Base-by-base conservation (phyloP, 2,329 filamentous ascomycete genomes). In the Apiospora phragmitis region DNA sequence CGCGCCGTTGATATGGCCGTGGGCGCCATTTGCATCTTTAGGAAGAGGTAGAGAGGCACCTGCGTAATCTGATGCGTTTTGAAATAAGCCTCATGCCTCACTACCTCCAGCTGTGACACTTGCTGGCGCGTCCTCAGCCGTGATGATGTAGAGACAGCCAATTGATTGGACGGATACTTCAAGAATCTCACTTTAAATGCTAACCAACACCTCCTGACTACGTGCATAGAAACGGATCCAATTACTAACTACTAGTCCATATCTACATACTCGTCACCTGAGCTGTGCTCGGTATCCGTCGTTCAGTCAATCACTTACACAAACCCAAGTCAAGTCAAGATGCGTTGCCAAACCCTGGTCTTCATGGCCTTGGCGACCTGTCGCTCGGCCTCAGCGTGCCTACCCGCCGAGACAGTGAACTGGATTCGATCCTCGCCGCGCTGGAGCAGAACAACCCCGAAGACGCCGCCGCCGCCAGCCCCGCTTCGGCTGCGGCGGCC, bases 361-460 rank as follows among this genome's bases (percentile, higher is more conserved):
- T 0, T 51, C 14, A 24, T 51, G 45, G 41, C 47, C 26, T 8
- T 55, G 41, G 47, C 29, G 5, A 41, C 67, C 43, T 55, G 41
- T 49, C 67, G 32, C 47, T 68, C 1, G 67, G 67, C 14, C 43
- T 68, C 4, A 68, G 8, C 26, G 11, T 68, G 24, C 67, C 67
- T 4, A 51, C 14, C 42, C 41, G 41, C 3, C 43, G 35, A 5
- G 35, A 24, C n/a, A 47, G 18, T 11, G 67, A 68, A 14, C 18
- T 68, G 1, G 47, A 45, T 7, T 8, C 67, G 24, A 42, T 55
- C 35, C 67, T 68, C 1, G 67, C 43, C 4, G 67, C 67, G 16
- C 45, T 68, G 35, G 43, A 18, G 24, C 24, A 68, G 16, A 68
- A 68, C 35, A 68, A 38, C 29, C 67, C 67, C 43, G 67, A 55